These are phyloP conservation scores for Henningerozyma blattae DNA, from an alignment of 805 yeast genomes.

Conservation along the genomic window DNA sequence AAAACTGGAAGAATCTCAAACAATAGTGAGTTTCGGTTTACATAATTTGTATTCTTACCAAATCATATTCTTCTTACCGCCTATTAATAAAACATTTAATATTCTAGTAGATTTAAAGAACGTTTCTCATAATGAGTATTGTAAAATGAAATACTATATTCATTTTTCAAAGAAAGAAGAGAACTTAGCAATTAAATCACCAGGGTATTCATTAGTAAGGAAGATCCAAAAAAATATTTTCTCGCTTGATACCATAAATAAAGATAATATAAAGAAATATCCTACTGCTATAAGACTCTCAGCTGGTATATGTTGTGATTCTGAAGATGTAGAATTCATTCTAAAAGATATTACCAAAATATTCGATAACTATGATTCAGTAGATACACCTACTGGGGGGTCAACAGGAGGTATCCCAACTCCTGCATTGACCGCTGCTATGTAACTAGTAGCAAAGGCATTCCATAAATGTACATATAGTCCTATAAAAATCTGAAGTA, in stretches of 20 bases:
- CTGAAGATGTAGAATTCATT: conserved; percentile 17
- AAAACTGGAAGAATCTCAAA: conserved; percentile 5
- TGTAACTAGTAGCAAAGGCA: conserved; percentile 8
- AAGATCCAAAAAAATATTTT: conserved; percentile 20
- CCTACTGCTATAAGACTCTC: conserved; percentile 15
- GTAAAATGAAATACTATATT: conserved; percentile 16
- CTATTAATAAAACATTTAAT: conserved; percentile 16
- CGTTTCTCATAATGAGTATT: conserved; percentile 17
- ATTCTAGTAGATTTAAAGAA: conserved; percentile 19
- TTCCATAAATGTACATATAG: conserved; percentile 12
- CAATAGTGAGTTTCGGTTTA: conserved; percentile 14
- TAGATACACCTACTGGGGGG: too few relatives aligned
- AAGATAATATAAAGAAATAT: conserved; percentile 2
- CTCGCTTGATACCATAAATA: conserved; percentile 13
- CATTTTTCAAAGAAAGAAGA: conserved; percentile 22
- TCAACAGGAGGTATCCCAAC: too few relatives aligned
- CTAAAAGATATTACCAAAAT: background rate
- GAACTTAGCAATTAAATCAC: conserved; percentile 16
- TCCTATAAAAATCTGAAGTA: background rate
- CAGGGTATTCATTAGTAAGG: conserved; percentile 19
- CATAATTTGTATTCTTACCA: conserved; percentile 22
- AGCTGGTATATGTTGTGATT: conserved; percentile 22
- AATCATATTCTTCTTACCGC: conserved; percentile 17
- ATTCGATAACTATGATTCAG: too few relatives aligned
- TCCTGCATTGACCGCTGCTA: too few relatives aligned